A percentile compares a stretch with the other conserved stretches of the same genome.
phyloP scores from a whole-genome alignment of 2,329 filamentous ascomycete genomes.

The Lasiodiplodia sp. region DNA sequence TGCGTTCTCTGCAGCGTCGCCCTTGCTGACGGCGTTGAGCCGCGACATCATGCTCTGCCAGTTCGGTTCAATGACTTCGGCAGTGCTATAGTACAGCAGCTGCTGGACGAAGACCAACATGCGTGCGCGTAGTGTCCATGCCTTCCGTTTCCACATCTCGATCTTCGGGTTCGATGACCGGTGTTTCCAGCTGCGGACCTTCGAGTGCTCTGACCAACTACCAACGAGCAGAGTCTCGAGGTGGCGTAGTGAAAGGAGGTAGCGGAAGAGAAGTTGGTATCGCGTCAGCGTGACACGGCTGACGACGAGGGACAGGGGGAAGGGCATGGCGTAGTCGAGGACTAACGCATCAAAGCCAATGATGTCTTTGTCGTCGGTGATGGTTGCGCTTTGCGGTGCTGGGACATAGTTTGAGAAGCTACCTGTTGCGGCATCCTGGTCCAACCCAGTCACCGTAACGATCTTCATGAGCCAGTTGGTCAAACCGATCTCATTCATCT shows the following conservation, averaged over 20 bases:
- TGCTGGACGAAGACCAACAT: conserved; percentile 99
- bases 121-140: conserved; percentile 88
- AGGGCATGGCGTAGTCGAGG: conserved; percentile 92
- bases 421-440: conserved; percentile 74
- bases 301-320: conserved; percentile 93
- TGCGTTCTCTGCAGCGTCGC: conserved; percentile 47
- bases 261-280: conserved; percentile 95
- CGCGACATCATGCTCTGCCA: conserved; percentile 94
- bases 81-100: conserved; percentile 93
- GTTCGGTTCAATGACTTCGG: conserved; percentile 97
- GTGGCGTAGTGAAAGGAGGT: conserved; percentile 87
- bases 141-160: conserved; percentile 90
- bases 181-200: conserved; percentile 81
- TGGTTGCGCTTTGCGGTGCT: conserved; percentile 60
- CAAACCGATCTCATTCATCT: conserved; percentile 93
- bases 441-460: conserved; percentile 94
- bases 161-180: conserved; percentile 75
- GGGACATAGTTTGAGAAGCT: conserved; percentile 75
- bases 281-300: conserved; percentile 96
- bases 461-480: conserved; percentile 95
- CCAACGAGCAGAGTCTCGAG: conserved; percentile 85
- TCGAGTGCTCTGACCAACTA: conserved; percentile 90
- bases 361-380: conserved; percentile 83
- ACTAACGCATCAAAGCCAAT: conserved; percentile 91
- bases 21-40: conserved; percentile 64